Conservation (phyloP, 1,284 basidiomycete genomes). For the Mycena sp. region DNA sequence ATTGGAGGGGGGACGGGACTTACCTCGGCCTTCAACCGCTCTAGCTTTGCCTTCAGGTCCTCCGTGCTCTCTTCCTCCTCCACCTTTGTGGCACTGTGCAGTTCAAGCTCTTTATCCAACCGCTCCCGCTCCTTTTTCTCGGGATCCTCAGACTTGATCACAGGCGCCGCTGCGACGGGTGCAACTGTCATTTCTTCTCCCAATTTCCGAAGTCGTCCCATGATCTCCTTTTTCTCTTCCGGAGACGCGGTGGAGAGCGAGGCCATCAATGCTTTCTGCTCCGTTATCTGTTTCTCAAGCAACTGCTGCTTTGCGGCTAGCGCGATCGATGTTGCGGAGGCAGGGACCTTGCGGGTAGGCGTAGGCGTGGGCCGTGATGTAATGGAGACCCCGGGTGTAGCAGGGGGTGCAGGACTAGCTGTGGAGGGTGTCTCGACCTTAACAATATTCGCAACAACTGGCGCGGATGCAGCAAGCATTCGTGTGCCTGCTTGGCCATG, state of each 20-base stretch:
- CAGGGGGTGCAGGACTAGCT: conserved; percentile 28
- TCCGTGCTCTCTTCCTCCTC: conserved; percentile 70
- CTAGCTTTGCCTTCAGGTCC: conserved; percentile 81
- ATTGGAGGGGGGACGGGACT: background rate
- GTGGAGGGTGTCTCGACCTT: conserved; percentile 39
- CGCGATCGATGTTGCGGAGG: conserved; percentile 44
- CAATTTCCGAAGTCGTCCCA: conserved; percentile 81
- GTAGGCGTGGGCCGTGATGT: conserved; percentile 30
- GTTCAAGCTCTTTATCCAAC: conserved; percentile 80
- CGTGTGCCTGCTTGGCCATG: conserved; percentile 81
- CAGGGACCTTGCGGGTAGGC: conserved; percentile 45
- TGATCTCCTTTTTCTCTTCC: conserved; percentile 84
- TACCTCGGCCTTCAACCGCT: conserved; percentile 86
- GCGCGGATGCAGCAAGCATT: conserved; percentile 81
- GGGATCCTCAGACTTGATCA: conserved; percentile 45
- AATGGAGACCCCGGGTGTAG: conserved; percentile 27
- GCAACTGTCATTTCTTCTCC: conserved; percentile 78
- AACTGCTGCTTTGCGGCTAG: conserved; percentile 80
- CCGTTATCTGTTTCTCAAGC: conserved; percentile 86
- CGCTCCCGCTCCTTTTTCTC: conserved; percentile 68
- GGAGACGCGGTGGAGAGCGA: conserved; percentile 70
- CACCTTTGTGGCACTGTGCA: conserved; percentile 58
- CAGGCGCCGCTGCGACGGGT: conserved; percentile 42
- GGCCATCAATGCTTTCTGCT: conserved; percentile 90
- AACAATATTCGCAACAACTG: conserved; percentile 70